Conservation (phyloP, 345 rosid species). For the Abelmoschus esculentus region DNA sequence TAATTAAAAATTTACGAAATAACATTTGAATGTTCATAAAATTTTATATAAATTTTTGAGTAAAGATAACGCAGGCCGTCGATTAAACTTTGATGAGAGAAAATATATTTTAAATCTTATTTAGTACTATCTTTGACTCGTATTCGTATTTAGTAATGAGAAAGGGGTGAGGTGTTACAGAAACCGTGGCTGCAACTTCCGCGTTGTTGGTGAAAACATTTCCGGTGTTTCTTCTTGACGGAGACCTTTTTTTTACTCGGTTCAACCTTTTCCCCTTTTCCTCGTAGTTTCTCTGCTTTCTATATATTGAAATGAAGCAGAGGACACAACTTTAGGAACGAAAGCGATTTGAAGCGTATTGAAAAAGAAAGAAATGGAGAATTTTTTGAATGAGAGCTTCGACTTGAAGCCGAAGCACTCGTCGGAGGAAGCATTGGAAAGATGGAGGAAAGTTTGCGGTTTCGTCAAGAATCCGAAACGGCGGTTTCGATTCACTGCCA, state of each 20-base stretch:
- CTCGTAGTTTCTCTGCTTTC: not conserved
- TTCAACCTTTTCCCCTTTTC: not conserved
- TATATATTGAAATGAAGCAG: slow-evolving; percentile 1
- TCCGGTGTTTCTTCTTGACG: not conserved
- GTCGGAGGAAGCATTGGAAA: slow-evolving; percentile 50
- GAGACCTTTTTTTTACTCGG: not conserved
- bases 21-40: too few species aligned
- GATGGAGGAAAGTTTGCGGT: slow-evolving; percentile 65
- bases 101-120: too few species aligned
- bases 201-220: not conserved
- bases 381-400: slow-evolving; percentile 53
- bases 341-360: not conserved
- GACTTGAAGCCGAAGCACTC: slow-evolving; percentile 64
- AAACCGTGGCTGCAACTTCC: not conserved
- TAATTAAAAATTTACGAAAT: too few species aligned
- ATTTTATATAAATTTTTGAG: too few species aligned
- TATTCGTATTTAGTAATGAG: too few species aligned
- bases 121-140: too few species aligned
- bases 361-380: slow-evolving; percentile 40
- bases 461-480: slow-evolving; percentile 85
- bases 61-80: too few species aligned
- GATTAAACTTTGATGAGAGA: too few species aligned
- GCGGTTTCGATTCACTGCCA: slow-evolving; percentile 78
- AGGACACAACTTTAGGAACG: not conserved
- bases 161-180: too few species aligned